phyloP scores from a whole-genome alignment of 2,329 filamentous ascomycete species.

The Ophiocordyceps camponoti-floridani region DNA sequence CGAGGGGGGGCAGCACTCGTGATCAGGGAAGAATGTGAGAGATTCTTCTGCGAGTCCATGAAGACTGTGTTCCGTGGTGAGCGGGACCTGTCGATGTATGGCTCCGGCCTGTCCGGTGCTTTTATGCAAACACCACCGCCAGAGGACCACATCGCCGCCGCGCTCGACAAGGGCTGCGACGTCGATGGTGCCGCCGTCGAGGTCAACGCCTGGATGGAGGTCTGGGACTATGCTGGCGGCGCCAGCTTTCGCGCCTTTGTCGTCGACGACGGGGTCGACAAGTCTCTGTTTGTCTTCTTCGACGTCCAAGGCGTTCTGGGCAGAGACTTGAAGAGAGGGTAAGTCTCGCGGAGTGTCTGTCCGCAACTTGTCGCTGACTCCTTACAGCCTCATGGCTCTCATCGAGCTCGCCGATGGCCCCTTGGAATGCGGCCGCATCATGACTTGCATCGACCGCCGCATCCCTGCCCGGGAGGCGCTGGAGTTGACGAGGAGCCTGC shows the following conservation, averaged over 20 bases:
- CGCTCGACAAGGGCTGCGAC: conserved; percentile 12
- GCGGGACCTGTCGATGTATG: conserved; percentile 58
- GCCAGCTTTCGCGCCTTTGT: conserved; percentile 78
- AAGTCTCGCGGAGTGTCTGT: conserved; percentile 18
- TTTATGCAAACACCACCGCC: conserved; percentile 35
- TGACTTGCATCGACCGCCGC: conserved; percentile 64
- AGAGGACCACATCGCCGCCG: conserved; percentile 23
- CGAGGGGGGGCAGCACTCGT: conserved; percentile 87
- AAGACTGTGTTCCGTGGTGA: conserved; percentile 90
- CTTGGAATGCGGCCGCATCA: conserved; percentile 58
- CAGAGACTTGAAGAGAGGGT: conserved; percentile 76
- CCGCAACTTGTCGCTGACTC: background rate
- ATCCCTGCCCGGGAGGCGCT: conserved; percentile 44
- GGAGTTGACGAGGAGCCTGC: conserved; percentile 60
- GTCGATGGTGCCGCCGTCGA: conserved; percentile 13
- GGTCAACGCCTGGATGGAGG: conserved; percentile 51
- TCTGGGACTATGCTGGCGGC: conserved; percentile 74
- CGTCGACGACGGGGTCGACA: conserved; percentile 49
- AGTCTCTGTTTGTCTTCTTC: conserved; percentile 77
- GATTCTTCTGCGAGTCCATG: conserved; percentile 97
- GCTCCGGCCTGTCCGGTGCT: conserved; percentile 77
- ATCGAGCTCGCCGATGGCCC: conserved; percentile 72
- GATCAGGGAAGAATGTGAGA: conserved; percentile 99
- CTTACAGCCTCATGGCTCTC: conserved; percentile 59
- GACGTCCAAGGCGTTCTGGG: conserved; percentile 49